Evolutionary conservation across 345 rosid species (phyloP).

Genomic region (Aurinia saxatilis): DNA sequence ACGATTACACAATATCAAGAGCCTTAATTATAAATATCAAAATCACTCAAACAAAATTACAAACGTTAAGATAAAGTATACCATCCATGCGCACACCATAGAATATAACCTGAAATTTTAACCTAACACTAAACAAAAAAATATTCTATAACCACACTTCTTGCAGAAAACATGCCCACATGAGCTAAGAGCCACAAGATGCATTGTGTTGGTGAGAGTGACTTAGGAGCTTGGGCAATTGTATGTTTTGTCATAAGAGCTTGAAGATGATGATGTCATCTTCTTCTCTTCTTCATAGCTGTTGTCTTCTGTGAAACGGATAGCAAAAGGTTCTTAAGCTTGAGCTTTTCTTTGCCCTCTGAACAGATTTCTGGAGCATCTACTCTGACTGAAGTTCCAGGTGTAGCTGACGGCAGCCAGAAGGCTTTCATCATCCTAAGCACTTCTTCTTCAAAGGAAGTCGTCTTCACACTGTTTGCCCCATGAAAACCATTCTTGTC

Average conservation of each 20-base stretch:
- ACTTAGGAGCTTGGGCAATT: slow-evolving; percentile 96
- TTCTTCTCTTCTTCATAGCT: slow-evolving; percentile 40
- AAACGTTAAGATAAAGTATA: too few relatives aligned
- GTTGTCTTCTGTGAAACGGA: slow-evolving; percentile 62
- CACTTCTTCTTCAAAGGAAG: too few relatives aligned
- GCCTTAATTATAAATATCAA: too few relatives aligned
- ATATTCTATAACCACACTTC: slow-evolving; percentile 83
- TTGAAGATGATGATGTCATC: slow-evolving; percentile 18
- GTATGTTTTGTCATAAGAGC: slow-evolving; percentile 55
- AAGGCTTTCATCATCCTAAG: too few relatives aligned
- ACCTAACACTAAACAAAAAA: too few relatives aligned
- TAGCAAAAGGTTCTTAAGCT: slow-evolving; percentile 78
- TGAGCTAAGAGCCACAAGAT: slow-evolving; percentile 69
- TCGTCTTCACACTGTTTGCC: too few relatives aligned
- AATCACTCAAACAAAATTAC: too few relatives aligned
- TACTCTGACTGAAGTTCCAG: slow-evolving; percentile 71
- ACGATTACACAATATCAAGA: too few relatives aligned
- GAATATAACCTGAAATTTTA: too few relatives aligned
- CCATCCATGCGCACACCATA: too few relatives aligned
- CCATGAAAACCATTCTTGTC: slow-evolving; percentile 87
- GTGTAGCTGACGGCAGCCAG: slow-evolving; percentile 58
- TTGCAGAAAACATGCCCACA: slow-evolving; percentile 98
- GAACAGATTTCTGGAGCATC: slow-evolving; percentile 80
- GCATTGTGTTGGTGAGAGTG: slow-evolving; percentile 73
- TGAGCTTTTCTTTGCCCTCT: slow-evolving; percentile 86